These are phyloP conservation scores for Urostyla sp. DNA, from an alignment of 73 alveolate genomes.

Conservation along the genomic window DNA sequence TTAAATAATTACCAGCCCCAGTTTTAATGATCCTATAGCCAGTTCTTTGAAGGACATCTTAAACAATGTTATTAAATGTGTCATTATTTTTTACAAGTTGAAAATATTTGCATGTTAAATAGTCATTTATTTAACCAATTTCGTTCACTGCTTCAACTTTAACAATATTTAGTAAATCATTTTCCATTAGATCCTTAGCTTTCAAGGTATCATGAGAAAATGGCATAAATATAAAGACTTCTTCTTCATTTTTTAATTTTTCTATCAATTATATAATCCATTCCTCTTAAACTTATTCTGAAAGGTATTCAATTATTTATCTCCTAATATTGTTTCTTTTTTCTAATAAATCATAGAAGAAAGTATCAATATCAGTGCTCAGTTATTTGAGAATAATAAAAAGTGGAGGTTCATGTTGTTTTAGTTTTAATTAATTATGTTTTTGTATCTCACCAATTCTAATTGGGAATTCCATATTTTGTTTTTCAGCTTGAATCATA, in stretches of 20 bases:
- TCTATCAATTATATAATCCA: background rate
- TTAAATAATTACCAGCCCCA: conserved; percentile 46
- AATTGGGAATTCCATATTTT: conserved; percentile 36
- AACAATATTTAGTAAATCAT: background rate
- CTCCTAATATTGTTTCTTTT: conserved; percentile 18
- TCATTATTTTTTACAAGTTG: conserved; percentile 8
- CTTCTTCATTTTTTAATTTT: conserved; percentile 9
- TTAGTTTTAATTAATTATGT: background rate
- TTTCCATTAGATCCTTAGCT: conserved; percentile 13
- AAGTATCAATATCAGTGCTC: conserved; percentile 5
- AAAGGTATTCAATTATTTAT: background rate
- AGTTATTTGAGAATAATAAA: conserved; percentile 34
- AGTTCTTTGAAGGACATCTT: background rate
- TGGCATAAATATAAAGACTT: conserved; percentile 31
- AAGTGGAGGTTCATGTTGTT: conserved; percentile 43
- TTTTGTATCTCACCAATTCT: conserved; percentile 8
- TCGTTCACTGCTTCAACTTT: background rate
- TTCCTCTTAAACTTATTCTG: background rate
- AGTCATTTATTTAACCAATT: conserved; percentile 24
- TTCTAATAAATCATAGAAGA: conserved; percentile 45
- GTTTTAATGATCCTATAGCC: conserved; percentile 37
- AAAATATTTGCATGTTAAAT: conserved; percentile 5
- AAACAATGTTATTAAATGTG: conserved; percentile 9
- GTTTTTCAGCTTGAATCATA: background rate
- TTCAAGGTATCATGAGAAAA: conserved; percentile 16